A percentile compares a stretch with the other conserved stretches of the same genome.
Conservation (phyloP, 768 basidiomycete species). For the Auricularia sp. region DNA sequence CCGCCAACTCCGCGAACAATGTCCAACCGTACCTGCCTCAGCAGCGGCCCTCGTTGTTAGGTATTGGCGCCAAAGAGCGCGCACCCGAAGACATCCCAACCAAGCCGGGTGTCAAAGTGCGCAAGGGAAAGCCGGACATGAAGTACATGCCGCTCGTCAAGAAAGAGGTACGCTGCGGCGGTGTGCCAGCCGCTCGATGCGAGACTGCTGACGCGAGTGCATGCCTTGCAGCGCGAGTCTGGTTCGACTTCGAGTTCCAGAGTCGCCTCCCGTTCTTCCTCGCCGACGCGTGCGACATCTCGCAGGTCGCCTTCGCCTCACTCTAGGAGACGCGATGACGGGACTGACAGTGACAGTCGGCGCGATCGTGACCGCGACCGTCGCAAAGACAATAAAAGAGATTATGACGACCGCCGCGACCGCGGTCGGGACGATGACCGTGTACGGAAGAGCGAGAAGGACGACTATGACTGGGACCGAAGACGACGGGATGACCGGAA, state of each 20-base stretch:
- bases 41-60: conserved; percentile 75
- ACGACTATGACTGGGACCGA: conserved; percentile 14
- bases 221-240: conserved; percentile 11
- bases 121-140: conserved; percentile 47
- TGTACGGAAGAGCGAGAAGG: conserved; percentile 7
- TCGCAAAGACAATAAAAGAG: conserved; percentile 23
- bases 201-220: not conserved
- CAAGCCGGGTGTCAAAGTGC: conserved; percentile 18
- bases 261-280: conserved; percentile 24
- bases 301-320: conserved; percentile 36
- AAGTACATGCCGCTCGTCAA: conserved; percentile 79
- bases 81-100: conserved; percentile 44
- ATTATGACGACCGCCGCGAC: conserved; percentile 21
- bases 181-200: not conserved
- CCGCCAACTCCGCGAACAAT: conserved; percentile 60
- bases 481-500: conserved; percentile 13
- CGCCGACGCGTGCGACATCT: conserved; percentile 33
- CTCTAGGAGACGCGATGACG: conserved; percentile 12
- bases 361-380: conserved; percentile 18
- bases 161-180: conserved; percentile 31
- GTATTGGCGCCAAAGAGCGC: conserved; percentile 88
- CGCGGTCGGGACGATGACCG: conserved; percentile 17
- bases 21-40: conserved; percentile 75
- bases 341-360: conserved; percentile 10
- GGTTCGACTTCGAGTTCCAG: conserved; percentile 23